Conservation (phyloP, 305 asterid species). For the Nicotiana rustica region DNA sequence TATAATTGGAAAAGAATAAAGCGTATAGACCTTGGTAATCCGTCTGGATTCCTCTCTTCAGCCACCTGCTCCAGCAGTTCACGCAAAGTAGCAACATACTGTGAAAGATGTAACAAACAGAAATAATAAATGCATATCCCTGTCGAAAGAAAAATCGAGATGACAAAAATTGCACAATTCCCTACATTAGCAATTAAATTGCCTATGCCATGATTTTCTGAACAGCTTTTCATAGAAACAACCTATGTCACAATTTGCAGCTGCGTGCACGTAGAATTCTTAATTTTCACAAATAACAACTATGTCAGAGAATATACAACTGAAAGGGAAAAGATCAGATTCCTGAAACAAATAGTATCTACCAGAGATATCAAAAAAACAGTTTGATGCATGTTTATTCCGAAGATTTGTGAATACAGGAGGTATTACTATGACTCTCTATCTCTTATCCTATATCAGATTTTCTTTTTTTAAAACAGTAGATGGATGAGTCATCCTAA, state of each 20-base stretch:
- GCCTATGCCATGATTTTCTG: conserved; percentile 27
- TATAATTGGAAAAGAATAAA: conserved; percentile 21
- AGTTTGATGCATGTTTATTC: conserved; percentile 1
- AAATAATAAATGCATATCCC: conserved; percentile 23
- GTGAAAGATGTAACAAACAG: conserved; percentile 33
- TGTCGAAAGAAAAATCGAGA: neutral
- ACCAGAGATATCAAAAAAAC: neutral
- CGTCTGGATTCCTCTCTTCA: conserved; percentile 78
- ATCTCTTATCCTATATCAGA: conserved; percentile 5
- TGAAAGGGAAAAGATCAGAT: neutral
- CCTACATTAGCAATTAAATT: neutral
- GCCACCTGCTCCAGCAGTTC: conserved; percentile 91
- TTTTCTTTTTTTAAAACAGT: neutral
- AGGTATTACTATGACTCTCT: conserved; percentile 27
- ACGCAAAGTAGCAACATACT: conserved; percentile 89
- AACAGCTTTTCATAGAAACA: conserved; percentile 11
- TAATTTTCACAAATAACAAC: conserved; percentile 11
- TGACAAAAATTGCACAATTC: neutral
- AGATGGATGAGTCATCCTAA: neutral
- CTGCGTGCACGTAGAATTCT: neutral
- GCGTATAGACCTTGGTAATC: conserved; percentile 74
- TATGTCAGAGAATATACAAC: neutral
- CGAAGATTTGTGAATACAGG: conserved; percentile 20
- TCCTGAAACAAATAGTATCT: neutral
- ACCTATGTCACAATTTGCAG: neutral